A percentile compares a stretch with the other conserved stretches of the same genome.
These are phyloP conservation scores for Luffa acutangula DNA, from an alignment of 306 rosid genomes.

Conservation along the genomic window DNA sequence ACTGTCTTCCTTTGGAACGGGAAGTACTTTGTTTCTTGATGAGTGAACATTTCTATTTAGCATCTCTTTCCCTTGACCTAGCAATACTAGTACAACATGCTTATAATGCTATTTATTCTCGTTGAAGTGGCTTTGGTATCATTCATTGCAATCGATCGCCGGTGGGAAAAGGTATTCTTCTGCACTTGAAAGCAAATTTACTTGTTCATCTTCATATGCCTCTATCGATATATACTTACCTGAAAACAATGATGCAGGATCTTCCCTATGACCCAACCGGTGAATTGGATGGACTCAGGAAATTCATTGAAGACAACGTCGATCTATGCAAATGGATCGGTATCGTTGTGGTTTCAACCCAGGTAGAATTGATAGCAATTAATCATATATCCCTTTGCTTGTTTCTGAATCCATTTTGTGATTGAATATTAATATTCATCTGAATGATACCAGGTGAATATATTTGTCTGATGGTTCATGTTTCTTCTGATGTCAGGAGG, in stretches of 20 bases:
- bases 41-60: neutral
- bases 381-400: constrained; percentile 1
- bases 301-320: constrained; percentile 54
- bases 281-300: constrained; percentile 45
- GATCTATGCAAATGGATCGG: constrained; percentile 81
- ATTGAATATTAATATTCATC: neutral
- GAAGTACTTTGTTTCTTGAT: neutral
- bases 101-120: constrained; percentile 36
- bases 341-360: constrained; percentile 42
- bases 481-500: neutral
- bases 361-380: constrained; percentile 33
- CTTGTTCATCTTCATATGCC: neutral
- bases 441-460: neutral
- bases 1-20: neutral
- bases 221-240: neutral
- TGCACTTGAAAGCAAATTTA: neutral
- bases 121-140: constrained; percentile 68
- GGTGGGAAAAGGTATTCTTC: constrained; percentile 60
- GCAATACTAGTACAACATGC: constrained; percentile 53
- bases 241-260: constrained; percentile 43
- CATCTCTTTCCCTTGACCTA: constrained; percentile 34
- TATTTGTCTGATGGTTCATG: neutral
- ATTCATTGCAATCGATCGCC: constrained; percentile 64
- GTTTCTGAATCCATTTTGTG: neutral
- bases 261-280: constrained; percentile 85